Evolutionary conservation across 2,329 filamentous ascomycete species (phyloP).

Genomic region (Cyphellophora europaea): DNA sequence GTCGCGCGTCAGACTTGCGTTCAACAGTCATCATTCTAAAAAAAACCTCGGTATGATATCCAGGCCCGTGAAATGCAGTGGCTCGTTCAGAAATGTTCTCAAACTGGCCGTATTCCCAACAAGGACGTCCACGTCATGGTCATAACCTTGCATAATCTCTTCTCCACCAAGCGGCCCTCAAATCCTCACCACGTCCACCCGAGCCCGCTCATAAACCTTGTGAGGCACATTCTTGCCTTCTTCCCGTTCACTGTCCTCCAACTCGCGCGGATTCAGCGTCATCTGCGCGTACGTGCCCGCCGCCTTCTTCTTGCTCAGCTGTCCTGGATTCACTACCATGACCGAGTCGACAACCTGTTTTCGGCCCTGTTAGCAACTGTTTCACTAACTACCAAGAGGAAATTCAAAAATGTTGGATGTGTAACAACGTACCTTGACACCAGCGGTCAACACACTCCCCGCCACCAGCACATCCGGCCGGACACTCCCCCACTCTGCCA

Average conservation of each 20-base stretch:
- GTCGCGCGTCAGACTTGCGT: too few relatives aligned
- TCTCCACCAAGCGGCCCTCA: too few relatives aligned
- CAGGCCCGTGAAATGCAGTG: not conserved
- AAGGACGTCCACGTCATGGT: too few relatives aligned
- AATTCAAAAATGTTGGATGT: not conserved
- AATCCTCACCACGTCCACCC: conserved; percentile 82
- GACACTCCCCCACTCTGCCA: conserved; percentile 84
- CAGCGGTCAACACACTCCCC: conserved; percentile 74
- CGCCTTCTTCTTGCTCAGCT: conserved; percentile 71
- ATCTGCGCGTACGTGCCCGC: conserved; percentile 80
- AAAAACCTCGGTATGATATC: too few relatives aligned
- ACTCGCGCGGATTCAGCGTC: conserved; percentile 56
- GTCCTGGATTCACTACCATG: conserved; percentile 81
- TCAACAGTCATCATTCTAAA: too few relatives aligned
- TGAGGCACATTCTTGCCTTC: conserved; percentile 56
- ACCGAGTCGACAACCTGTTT: conserved; percentile 90
- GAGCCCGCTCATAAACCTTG: conserved; percentile 68
- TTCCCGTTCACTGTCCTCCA: conserved; percentile 42
- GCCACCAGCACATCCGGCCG: conserved; percentile 75
- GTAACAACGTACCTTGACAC: conserved; percentile 65
- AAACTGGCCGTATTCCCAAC: too few relatives aligned
- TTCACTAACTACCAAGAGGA: conserved; percentile 3
- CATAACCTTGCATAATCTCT: too few relatives aligned
- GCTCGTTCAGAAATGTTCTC: too few relatives aligned
- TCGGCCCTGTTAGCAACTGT: conserved; percentile 11